phyloP scores from a whole-genome alignment of 1,284 basidiomycete species.

The Puccinia novopanici region DNA sequence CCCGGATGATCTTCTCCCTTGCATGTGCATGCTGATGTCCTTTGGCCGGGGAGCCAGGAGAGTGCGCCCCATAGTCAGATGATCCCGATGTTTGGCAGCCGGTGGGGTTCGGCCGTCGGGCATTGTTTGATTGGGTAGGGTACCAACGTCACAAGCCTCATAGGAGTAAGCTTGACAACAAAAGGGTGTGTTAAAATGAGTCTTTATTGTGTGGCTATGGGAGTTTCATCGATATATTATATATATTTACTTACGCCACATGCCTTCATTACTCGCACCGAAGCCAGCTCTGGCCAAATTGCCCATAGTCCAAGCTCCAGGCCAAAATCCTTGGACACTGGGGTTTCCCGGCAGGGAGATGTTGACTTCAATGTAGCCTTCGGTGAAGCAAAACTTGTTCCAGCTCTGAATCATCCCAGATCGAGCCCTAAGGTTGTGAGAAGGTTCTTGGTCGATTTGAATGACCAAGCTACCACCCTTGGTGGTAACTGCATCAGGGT shows the following conservation, averaged over 20 bases:
- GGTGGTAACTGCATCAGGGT: conserved; percentile 58
- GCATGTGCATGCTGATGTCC: conserved; percentile 62
- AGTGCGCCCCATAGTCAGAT: conserved; percentile 53
- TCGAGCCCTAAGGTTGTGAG: conserved; percentile 74
- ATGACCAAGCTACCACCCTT: conserved; percentile 73
- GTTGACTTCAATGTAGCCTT: conserved; percentile 79
- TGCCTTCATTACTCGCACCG: conserved; percentile 75
- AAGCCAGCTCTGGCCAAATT: conserved; percentile 83
- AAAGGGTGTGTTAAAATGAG: not conserved
- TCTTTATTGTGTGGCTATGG: too few relatives aligned
- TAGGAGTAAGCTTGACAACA: conserved; percentile 66
- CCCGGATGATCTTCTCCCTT: conserved; percentile 60
- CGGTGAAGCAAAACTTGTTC: conserved; percentile 93
- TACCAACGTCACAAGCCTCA: conserved; percentile 68
- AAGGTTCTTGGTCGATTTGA: conserved; percentile 64
- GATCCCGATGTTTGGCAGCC: conserved; percentile 53
- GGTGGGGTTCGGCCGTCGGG: conserved; percentile 54
- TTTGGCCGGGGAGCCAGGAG: conserved; percentile 60
- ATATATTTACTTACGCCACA: conserved; percentile 67
- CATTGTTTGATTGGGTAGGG: conserved; percentile 59
- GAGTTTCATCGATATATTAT: too few relatives aligned
- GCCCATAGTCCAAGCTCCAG: conserved; percentile 79
- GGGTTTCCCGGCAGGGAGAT: conserved; percentile 78
- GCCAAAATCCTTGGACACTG: conserved; percentile 61
- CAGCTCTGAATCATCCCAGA: conserved; percentile 70